Conservation (phyloP, 1,284 basidiomycete species). For the Apiotrichum akiyoshidainum region DNA sequence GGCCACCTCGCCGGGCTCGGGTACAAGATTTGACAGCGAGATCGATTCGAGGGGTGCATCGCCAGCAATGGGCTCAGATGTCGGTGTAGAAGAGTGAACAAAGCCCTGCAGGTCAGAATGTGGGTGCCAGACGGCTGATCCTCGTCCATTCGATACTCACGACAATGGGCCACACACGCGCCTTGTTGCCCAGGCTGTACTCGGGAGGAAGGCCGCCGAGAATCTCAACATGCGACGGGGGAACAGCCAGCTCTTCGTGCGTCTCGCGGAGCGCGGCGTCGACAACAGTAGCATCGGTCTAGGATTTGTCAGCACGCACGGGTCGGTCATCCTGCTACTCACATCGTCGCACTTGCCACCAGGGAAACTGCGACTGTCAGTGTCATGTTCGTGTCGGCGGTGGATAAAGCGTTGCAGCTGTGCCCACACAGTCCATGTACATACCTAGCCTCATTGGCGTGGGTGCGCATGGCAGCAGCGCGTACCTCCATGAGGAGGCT, state of each 20-base stretch:
- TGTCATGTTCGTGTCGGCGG: background rate
- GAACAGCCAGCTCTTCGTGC: slow-evolving; percentile 39
- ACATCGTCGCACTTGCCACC: slow-evolving; percentile 13
- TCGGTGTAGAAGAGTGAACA: slow-evolving; percentile 18
- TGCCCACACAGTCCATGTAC: slow-evolving; percentile 3
- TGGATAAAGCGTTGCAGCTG: background rate
- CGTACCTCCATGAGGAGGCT: slow-evolving; percentile 40
- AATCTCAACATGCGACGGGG: slow-evolving; percentile 33
- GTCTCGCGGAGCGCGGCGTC: slow-evolving; percentile 41
- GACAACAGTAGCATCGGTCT: slow-evolving; percentile 27
- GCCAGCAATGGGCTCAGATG: background rate
- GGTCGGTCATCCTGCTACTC: background rate
- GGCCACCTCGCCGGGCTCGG: slow-evolving; percentile 37
- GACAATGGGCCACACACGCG: slow-evolving; percentile 46
- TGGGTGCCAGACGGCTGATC: background rate
- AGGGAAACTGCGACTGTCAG: slow-evolving; percentile 12
- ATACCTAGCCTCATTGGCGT: slow-evolving; percentile 46
- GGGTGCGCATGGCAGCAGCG: slow-evolving; percentile 32
- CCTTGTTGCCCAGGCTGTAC: slow-evolving; percentile 42
- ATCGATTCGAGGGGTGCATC: slow-evolving; percentile 26
- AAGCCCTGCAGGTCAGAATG: slow-evolving; percentile 27
- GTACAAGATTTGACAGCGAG: slow-evolving; percentile 23
- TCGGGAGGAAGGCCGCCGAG: slow-evolving; percentile 39
- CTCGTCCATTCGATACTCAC: slow-evolving; percentile 23
- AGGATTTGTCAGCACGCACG: background rate